These are phyloP conservation scores for Coniella lustricola DNA, from an alignment of 2,329 filamentous ascomycete genomes.

Conservation along the genomic window DNA sequence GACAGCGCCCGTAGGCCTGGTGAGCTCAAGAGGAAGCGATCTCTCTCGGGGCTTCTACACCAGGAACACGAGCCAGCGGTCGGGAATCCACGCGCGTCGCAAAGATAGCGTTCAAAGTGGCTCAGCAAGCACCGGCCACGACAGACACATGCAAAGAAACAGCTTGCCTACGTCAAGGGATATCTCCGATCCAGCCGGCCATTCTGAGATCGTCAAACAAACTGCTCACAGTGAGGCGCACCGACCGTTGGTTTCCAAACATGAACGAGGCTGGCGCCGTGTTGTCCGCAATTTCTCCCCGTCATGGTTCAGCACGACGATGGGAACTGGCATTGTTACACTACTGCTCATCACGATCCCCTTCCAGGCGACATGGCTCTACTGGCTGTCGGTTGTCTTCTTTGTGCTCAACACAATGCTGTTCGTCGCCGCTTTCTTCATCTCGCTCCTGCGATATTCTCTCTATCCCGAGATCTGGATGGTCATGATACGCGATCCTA, in stretches of 20 bases:
- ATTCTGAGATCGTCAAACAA: neutral
- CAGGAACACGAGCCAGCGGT: neutral
- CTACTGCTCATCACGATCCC: conserved; percentile 52
- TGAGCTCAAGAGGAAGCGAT: neutral
- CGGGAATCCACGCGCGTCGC: neutral
- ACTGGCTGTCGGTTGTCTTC: conserved; percentile 46
- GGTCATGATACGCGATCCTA: conserved; percentile 54
- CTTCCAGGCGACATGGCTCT: conserved; percentile 46
- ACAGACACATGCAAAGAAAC: neutral
- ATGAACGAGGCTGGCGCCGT: conserved; percentile 25
- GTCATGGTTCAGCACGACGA: conserved; percentile 45
- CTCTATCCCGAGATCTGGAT: conserved; percentile 55
- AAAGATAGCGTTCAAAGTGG: neutral
- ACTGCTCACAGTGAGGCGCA: neutral
- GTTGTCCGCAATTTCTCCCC: conserved; percentile 39
- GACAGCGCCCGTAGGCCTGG: neutral
- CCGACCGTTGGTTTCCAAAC: conserved; percentile 6
- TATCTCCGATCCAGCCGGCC: neutral
- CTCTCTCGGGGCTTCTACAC: neutral
- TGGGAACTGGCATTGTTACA: conserved; percentile 59
- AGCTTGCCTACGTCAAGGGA: neutral
- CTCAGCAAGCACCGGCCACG: neutral
- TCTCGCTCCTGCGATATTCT: conserved; percentile 50
- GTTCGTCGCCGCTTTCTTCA: conserved; percentile 42
- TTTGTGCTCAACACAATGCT: conserved; percentile 50